Percentiles rank a stretch among this genome's conserved stretches.
These are phyloP conservation scores for Alopecurus myosuroides DNA, from an alignment of 176 grass and related monocot species.

Conservation along the genomic window DNA sequence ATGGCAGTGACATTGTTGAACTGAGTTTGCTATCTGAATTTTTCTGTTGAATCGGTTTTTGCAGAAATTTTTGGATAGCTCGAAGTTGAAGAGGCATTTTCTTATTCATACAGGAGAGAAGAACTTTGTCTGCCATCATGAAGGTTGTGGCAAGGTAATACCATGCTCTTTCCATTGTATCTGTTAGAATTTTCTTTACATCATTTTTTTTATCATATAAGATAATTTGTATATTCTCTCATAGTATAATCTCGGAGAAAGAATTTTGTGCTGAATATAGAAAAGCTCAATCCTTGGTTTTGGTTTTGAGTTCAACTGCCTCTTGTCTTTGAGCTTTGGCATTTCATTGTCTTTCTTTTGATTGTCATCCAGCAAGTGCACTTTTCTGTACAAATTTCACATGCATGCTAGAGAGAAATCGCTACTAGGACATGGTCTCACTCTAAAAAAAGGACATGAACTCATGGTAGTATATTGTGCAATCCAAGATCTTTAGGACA, in stretches of 20 bases:
- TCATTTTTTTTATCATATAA: neutral
- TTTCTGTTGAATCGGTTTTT: constrained; percentile 23
- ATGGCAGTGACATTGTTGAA: neutral
- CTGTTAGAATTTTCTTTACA: neutral
- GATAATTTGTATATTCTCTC: neutral
- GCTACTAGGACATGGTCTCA: neutral
- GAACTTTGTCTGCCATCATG: constrained; percentile 76
- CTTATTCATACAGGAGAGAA: constrained; percentile 95
- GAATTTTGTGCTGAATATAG: neutral
- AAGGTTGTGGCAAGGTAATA: constrained; percentile 92
- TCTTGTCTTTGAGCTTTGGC: neutral
- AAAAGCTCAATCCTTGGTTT: neutral
- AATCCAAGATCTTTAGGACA: neutral
- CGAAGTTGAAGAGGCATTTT: constrained; percentile 93
- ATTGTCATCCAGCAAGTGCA: neutral
- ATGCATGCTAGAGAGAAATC: neutral
- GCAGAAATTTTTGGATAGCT: constrained; percentile 98
- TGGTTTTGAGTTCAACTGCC: neutral
- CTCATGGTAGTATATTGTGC: neutral
- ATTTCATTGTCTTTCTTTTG: neutral
- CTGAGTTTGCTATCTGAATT: constrained; percentile 17
- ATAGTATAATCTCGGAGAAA: neutral
- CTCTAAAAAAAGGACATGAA: neutral
- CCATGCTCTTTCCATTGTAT: constrained; percentile 1
- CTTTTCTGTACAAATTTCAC: neutral